These are phyloP conservation scores for Pichia sp. DNA, from an alignment of 1,139 yeast species.

Conservation along the genomic window DNA sequence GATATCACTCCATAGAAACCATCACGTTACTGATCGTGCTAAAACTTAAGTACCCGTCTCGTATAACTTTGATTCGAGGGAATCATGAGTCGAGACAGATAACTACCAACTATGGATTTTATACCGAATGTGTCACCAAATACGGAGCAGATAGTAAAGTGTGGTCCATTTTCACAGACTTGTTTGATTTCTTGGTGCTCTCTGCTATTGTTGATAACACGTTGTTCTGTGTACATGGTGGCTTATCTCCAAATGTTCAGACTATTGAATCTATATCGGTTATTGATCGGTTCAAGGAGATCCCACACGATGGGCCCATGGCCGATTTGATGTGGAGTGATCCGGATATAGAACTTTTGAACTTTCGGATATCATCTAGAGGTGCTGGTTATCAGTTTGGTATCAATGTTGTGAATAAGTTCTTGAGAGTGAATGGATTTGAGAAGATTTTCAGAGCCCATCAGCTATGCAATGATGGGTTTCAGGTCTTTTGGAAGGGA, in stretches of 20 bases:
- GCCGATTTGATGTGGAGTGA: slow-evolving; percentile 99
- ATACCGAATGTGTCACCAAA: slow-evolving; percentile 87
- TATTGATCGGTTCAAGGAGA: slow-evolving; percentile 84
- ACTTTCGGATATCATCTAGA: slow-evolving; percentile 84
- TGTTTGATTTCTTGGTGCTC: slow-evolving; percentile 84
- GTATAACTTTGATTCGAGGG: slow-evolving; percentile 80
- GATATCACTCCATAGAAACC: slow-evolving; percentile 88
- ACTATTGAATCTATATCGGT: slow-evolving; percentile 86
- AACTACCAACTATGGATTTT: slow-evolving; percentile 94
- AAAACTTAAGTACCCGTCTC: slow-evolving; percentile 77
- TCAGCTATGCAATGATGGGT: slow-evolving; percentile 94
- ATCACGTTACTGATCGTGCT: slow-evolving; percentile 76
- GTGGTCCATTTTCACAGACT: slow-evolving; percentile 85
- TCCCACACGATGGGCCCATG: slow-evolving; percentile 99
- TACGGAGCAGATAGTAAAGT: slow-evolving; percentile 70
- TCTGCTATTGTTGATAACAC: slow-evolving; percentile 91
- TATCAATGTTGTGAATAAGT: slow-evolving; percentile 79
- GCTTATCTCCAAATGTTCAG: slow-evolving; percentile 89
- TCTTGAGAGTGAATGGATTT: slow-evolving; percentile 70
- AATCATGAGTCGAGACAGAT: slow-evolving; percentile 96
- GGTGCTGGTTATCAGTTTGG: slow-evolving; percentile 99
- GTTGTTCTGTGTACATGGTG: slow-evolving; percentile 97
- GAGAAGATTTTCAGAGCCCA: slow-evolving; percentile 88
- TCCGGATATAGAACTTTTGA: slow-evolving; percentile 82
- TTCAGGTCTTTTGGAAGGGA: slow-evolving; percentile 85